These are phyloP conservation scores for Chrysopogon serrulatus DNA, from an alignment of 176 grass and related monocot species.

Conservation along the genomic window DNA sequence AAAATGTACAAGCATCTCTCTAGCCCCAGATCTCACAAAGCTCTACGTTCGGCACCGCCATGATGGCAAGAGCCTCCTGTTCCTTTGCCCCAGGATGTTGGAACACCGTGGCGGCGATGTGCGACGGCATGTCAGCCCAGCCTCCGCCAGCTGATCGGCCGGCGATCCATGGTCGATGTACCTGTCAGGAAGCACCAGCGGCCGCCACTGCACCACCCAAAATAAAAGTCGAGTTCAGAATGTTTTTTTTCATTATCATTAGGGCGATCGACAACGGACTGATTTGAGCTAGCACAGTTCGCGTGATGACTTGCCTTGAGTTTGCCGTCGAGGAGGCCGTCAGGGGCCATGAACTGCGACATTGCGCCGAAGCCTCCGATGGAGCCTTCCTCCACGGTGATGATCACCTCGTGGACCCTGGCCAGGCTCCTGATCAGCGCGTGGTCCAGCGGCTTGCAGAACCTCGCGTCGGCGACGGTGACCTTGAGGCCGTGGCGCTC, in stretches of 20 bases:
- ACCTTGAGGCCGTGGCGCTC: conserved; percentile 59
- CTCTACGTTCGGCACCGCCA: conserved; percentile 50
- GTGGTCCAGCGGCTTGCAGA: conserved; percentile 95
- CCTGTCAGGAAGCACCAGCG: conserved; percentile 80
- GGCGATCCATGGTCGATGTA: conserved; percentile 95
- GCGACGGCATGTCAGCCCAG: conserved; percentile 83
- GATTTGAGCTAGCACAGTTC: neutral
- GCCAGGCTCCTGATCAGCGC: conserved; percentile 71
- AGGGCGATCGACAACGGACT: too few species aligned
- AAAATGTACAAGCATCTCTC: conserved; percentile 32
- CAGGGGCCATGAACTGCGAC: conserved; percentile 92
- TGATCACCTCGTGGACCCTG: conserved; percentile 76
- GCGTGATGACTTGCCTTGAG: conserved; percentile 39
- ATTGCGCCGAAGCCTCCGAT: conserved; percentile 90
- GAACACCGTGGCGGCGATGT: conserved; percentile 95
- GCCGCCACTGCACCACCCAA: conserved; percentile 74
- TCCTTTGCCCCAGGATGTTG: conserved; percentile 85
- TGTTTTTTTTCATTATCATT: neutral
- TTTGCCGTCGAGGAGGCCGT: conserved; percentile 86
- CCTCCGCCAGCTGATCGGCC: conserved; percentile 77
- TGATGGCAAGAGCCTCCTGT: conserved; percentile 84
- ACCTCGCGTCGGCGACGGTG: conserved; percentile 86
- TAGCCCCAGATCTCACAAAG: neutral
- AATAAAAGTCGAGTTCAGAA: neutral
- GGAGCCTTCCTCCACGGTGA: conserved; percentile 97